A percentile compares a stretch with the other conserved stretches of the same genome.
Conservation (phyloP, 1,284 basidiomycete species). For the Trichosporon sp. region DNA sequence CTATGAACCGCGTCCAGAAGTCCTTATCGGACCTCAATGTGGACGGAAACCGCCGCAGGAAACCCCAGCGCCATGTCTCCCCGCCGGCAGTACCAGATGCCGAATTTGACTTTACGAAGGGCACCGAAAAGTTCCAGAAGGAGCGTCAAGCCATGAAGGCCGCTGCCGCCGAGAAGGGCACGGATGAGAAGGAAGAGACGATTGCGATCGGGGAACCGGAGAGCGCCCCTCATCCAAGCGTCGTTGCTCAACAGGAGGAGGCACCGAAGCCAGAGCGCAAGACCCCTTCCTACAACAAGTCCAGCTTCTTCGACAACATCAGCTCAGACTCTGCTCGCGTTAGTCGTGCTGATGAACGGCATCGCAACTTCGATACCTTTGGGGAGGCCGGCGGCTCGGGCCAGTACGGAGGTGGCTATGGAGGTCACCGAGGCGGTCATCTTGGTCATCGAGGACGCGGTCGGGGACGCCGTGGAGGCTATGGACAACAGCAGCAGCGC, state of each 20-base stretch:
- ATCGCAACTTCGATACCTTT: constrained; percentile 44
- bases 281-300: constrained; percentile 32
- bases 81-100: constrained; percentile 39
- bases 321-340: constrained; percentile 30
- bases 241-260: constrained; percentile 12
- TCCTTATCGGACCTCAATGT: constrained; percentile 34
- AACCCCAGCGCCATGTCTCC: constrained; percentile 15
- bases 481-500: neutral
- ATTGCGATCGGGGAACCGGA: constrained; percentile 23
- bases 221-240: constrained; percentile 31
- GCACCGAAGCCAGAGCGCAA: constrained; percentile 5
- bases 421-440: constrained; percentile 10
- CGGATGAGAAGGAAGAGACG: constrained; percentile 5
- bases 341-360: constrained; percentile 37
- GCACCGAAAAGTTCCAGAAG: constrained; percentile 35
- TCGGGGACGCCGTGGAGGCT: constrained; percentile 16
- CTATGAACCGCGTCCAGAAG: constrained; percentile 39
- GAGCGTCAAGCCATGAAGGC: constrained; percentile 28
- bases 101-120: constrained; percentile 42
- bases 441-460: constrained; percentile 10
- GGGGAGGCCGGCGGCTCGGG: constrained; percentile 37
- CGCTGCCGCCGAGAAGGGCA: constrained; percentile 4
- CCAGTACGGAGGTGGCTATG: constrained; percentile 10
- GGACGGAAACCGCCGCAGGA: constrained; percentile 16
- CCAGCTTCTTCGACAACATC: constrained; percentile 42